Percentiles rank a stretch among this genome's conserved stretches.
These are phyloP conservation scores for Coprinellus micaceus DNA, from an alignment of 768 basidiomycete species.

Conservation along the genomic window DNA sequence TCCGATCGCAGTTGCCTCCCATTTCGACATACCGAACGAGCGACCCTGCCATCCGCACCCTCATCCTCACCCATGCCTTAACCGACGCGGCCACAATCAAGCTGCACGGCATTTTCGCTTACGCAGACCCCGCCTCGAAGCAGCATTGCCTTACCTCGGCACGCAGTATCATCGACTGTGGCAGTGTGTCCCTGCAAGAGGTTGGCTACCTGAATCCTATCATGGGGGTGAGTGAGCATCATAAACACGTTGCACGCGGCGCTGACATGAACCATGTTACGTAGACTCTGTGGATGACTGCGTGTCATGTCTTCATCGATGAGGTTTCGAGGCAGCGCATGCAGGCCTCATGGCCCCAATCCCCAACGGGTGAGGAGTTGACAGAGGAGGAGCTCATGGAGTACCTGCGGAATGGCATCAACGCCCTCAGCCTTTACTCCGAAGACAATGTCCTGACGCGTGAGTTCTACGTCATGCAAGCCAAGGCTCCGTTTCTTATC, in stretches of 20 bases:
- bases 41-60: constrained; percentile 32
- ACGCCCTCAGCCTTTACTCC: constrained; percentile 40
- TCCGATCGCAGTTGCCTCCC: constrained; percentile 33
- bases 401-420: constrained; percentile 36
- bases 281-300: constrained; percentile 45
- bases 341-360: constrained; percentile 27
- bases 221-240: constrained; percentile 42
- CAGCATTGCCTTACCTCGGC: constrained; percentile 43
- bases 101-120: constrained; percentile 47
- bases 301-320: constrained; percentile 44
- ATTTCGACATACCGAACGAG: constrained; percentile 28
- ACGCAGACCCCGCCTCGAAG: constrained; percentile 38
- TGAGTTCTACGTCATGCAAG: constrained; percentile 25
- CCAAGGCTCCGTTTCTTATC: constrained; percentile 6
- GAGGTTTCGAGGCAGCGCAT: constrained; percentile 42
- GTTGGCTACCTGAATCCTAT: constrained; percentile 44
- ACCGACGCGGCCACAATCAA: constrained; percentile 49
- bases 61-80: constrained; percentile 47
- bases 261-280: constrained; percentile 9
- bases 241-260: constrained; percentile 8
- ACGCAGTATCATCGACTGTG: constrained; percentile 38
- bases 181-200: constrained; percentile 35
- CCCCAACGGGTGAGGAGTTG: constrained; percentile 16
- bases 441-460: constrained; percentile 44
- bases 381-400: constrained; percentile 42